A percentile compares a stretch with the other conserved stretches of the same genome.
These are phyloP conservation scores for Cladosporium phlei DNA, from an alignment of 2,329 filamentous ascomycete genomes.

Conservation along the genomic window DNA sequence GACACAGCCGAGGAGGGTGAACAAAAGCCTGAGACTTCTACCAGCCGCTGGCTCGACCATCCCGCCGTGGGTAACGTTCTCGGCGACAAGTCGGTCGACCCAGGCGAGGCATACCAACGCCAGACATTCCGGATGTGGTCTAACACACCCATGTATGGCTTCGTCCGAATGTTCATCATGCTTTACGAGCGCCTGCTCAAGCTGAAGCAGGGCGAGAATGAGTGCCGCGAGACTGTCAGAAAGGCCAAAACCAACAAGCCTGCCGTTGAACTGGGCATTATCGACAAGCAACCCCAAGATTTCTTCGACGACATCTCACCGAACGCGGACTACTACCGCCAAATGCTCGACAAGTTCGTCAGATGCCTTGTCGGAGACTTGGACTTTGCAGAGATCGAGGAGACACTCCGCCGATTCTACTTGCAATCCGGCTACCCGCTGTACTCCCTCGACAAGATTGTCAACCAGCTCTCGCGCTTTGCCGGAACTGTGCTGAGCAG, in stretches of 20 bases:
- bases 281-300: slow-evolving; percentile 67
- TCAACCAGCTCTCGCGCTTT: slow-evolving; percentile 74
- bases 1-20: slow-evolving; percentile 23
- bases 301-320: slow-evolving; percentile 66
- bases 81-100: slow-evolving; percentile 61
- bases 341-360: slow-evolving; percentile 79
- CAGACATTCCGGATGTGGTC: slow-evolving; percentile 84
- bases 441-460: slow-evolving; percentile 86
- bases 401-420: slow-evolving; percentile 87
- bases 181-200: slow-evolving; percentile 78
- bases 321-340: slow-evolving; percentile 73
- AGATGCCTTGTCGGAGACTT: slow-evolving; percentile 78
- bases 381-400: slow-evolving; percentile 79
- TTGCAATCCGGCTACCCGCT: slow-evolving; percentile 86
- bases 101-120: slow-evolving; percentile 75
- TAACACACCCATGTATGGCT: slow-evolving; percentile 88
- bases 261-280: slow-evolving; percentile 75
- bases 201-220: slow-evolving; percentile 73
- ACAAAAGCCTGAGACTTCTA: slow-evolving; percentile 51
- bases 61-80: slow-evolving; percentile 52
- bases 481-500: slow-evolving; percentile 77
- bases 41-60: slow-evolving; percentile 60
- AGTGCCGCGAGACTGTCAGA: slow-evolving; percentile 67
- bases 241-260: slow-evolving; percentile 72
- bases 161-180: slow-evolving; percentile 90